Base-by-base conservation (phyloP, 805 yeast species). In the Aciculoconidium aculeatum region DNA sequence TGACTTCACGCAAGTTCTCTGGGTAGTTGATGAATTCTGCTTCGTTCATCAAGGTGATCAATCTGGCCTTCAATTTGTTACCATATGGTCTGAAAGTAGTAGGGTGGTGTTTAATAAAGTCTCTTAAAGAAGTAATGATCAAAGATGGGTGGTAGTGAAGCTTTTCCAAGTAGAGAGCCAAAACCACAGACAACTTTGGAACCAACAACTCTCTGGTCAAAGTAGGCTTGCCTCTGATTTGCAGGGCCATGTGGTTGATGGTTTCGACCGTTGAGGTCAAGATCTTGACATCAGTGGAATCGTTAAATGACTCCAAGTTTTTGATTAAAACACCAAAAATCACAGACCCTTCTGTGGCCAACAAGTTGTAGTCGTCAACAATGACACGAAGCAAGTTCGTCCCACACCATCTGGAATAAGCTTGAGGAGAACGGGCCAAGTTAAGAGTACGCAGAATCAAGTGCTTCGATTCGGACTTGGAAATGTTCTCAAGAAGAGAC, bases 71-170 rank as follows among this genome's bases (percentile, higher is more conserved):
- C 40, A 72, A 74, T 42, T 76, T 79, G 34, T 75, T 70, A 4
- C 80, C 80, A 56, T 67, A 79, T 9, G 95, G 94, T 52, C 88
- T 72, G 48, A 84, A 83, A 2, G 94, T 80, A 2, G 92, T 82
- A 1, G 94, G 70, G 45, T 85, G 81, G 33, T 70, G 59, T 22
- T 55, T 49, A 18, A 80, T 58, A 15, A 79, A 47, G 17, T 51
- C 58, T 15, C 49, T 42, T 41, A 58, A 58, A 0, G 61, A 53
- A 8, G 33, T 45, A 16, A 65, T 47, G 19, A 67, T 51, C 8
- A 65, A 43, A 18, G 57, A 39, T 2, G 69, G 61, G 15, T 37
- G 35, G 25, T 26, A 43, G 17, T 45, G 51, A 10, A 64, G 21
- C 24, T 51, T 50, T 4, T 67, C 74, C 32, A 85, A 45, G 28